Conservation (phyloP, 805 yeast genomes). For the Cyberlindnera saturnus region DNA sequence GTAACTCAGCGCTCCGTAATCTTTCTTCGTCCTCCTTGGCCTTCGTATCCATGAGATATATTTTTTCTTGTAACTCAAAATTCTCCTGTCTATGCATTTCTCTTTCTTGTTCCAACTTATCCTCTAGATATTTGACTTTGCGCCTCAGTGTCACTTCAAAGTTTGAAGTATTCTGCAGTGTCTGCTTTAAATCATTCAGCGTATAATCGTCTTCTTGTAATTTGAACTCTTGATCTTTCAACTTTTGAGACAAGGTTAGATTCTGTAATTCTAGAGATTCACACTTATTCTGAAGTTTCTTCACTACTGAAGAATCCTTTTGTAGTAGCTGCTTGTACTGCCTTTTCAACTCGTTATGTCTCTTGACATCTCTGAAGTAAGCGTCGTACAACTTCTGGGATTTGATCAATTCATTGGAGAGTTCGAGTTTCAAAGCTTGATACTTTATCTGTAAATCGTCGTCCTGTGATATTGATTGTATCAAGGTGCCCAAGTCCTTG, state of each 20-base stretch:
- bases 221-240: conserved; percentile 11
- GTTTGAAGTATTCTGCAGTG: conserved; percentile 7
- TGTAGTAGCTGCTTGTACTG: conserved; percentile 2
- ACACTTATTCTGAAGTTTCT: conserved; percentile 9
- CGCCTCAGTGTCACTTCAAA: conserved; percentile 16
- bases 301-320: not conserved
- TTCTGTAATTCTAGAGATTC: conserved; percentile 10
- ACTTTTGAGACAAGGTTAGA: conserved; percentile 10
- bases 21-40: conserved; percentile 20
- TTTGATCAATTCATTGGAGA: conserved; percentile 28
- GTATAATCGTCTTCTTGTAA: conserved; percentile 11
- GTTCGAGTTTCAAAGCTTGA: conserved; percentile 23
- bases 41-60: conserved; percentile 20
- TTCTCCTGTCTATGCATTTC: conserved; percentile 23
- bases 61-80: conserved; percentile 23
- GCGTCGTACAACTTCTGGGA: conserved; percentile 30
- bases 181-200: conserved; percentile 9
- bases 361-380: conserved; percentile 26
- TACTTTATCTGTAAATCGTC: conserved; percentile 18
- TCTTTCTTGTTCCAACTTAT: conserved; percentile 20
- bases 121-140: conserved; percentile 21
- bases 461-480: conserved; percentile 16
- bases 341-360: conserved; percentile 23
- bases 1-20: conserved; percentile 19
- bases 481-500: conserved; percentile 19